Evolutionary conservation across 345 rosid species (phyloP).

Genomic region (Litchi chinensis): DNA sequence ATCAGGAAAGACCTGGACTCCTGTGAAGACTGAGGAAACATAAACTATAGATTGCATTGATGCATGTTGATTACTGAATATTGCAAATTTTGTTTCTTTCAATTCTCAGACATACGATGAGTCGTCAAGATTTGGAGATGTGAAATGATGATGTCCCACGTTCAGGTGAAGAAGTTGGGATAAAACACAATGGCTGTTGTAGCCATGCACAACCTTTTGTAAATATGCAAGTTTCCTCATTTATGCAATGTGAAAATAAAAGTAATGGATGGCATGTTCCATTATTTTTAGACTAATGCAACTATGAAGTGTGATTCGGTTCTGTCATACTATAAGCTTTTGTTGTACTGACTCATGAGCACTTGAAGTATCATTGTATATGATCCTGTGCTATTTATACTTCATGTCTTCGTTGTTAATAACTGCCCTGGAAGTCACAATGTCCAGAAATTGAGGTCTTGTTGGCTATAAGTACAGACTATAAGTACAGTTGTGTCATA

Average conservation of each 20-base stretch:
- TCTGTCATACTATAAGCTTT: background rate
- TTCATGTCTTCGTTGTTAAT: background rate
- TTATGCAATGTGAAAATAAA: background rate
- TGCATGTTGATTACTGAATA: background rate
- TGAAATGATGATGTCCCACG: background rate
- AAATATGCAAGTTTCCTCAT: background rate
- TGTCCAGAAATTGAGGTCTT: background rate
- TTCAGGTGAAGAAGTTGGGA: conserved; percentile 1
- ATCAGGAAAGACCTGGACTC: conserved; percentile 53
- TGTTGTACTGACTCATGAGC: background rate
- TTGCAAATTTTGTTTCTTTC: background rate
- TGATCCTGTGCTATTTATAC: background rate
- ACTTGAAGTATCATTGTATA: background rate
- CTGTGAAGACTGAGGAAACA: conserved; percentile 57
- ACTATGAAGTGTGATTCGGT: background rate
- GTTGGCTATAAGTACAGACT: background rate
- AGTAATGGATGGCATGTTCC: background rate
- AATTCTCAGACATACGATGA: background rate
- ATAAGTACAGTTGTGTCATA: background rate
- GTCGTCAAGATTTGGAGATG: background rate
- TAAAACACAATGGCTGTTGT: background rate
- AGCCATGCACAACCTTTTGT: conserved; percentile 1
- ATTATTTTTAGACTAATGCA: background rate
- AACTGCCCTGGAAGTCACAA: background rate
- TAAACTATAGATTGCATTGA: conserved; percentile 30